A percentile compares a stretch with the other conserved stretches of the same genome.
phyloP scores from a whole-genome alignment of 352 stramenopile genomes.

The Pythium chondricola region DNA sequence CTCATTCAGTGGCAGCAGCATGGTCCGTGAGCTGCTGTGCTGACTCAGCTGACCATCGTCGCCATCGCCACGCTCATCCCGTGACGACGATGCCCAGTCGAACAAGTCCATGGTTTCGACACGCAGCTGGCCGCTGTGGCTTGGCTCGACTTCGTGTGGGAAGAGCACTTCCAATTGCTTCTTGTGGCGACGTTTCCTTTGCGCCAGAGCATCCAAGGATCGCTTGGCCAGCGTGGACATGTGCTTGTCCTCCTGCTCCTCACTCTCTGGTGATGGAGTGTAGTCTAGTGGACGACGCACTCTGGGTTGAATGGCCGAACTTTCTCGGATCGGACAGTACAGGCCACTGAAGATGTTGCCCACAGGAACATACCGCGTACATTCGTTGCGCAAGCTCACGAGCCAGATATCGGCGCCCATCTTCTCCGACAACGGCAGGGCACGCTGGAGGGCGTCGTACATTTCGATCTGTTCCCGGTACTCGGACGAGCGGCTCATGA shows the following conservation, averaged over 20 bases:
- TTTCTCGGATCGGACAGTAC: slow-evolving; percentile 83
- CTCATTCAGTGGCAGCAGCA: slow-evolving; percentile 14
- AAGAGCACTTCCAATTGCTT: slow-evolving; percentile 64
- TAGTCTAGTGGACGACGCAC: slow-evolving; percentile 64
- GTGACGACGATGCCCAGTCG: slow-evolving; percentile 42
- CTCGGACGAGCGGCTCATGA: slow-evolving; percentile 78
- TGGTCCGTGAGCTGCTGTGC: slow-evolving; percentile 2
- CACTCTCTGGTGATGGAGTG: background rate
- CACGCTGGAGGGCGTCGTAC: slow-evolving; percentile 85
- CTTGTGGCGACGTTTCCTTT: slow-evolving; percentile 55
- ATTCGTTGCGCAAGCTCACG: slow-evolving; percentile 82
- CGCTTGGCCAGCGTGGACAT: slow-evolving; percentile 50
- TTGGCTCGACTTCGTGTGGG: slow-evolving; percentile 55
- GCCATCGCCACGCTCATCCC: slow-evolving; percentile 3
- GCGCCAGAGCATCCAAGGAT: slow-evolving; percentile 39
- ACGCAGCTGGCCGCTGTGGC: slow-evolving; percentile 36
- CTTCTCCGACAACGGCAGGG: slow-evolving; percentile 82
- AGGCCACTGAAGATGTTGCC: slow-evolving; percentile 92
- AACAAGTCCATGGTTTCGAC: slow-evolving; percentile 64
- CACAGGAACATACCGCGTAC: slow-evolving; percentile 83
- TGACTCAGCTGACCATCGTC: slow-evolving; percentile 9
- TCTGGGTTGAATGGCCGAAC: slow-evolving; percentile 40
- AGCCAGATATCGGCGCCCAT: slow-evolving; percentile 86
- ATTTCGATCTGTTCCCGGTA: slow-evolving; percentile 89
- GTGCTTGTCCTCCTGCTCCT: background rate